Base-by-base conservation (phyloP, 169 alveolate genomes). In the Hepatocystis sp. region DNA sequence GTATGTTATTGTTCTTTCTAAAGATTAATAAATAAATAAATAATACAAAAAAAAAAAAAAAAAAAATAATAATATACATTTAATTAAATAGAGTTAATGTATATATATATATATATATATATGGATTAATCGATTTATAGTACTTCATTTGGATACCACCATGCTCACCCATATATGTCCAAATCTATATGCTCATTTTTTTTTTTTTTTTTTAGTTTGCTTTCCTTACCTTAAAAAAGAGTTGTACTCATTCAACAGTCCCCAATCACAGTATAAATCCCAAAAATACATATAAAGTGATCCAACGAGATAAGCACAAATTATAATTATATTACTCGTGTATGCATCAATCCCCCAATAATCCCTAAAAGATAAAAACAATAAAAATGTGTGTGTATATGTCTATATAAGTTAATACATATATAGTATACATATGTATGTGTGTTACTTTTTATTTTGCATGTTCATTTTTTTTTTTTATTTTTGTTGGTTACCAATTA, bases 261-360 rank as follows among this genome's bases (percentile, higher is more conserved):
- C 97, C 98, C 98, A 95, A 63, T 95, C 98, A 71, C 94, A 85
- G 67, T 90, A 91, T 46, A 85, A 81, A 44, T 95, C 98, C 98
- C 98, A 95, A 52, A 85, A 66, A 19, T 94, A 88, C 95, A 91
- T 94, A 84, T 88, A 94, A 15, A 93, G 60, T 0, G 98, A 92
- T 2, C 96, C 96, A 39, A 90, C 46, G 42, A 92, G 84, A 90
- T 95, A 95, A 11, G 92, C 90, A 32, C 93, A 42, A 32, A 94
- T 90, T 84, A 94, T 84, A 39, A 93, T 36, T 2, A 90, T 34
- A 32, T 90, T 53, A 58, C 93, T 66, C 27, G 88, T 86, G 32
- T 55, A 78, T 49, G 92, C 68, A 23, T 88, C 58, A n/a, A 58
- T 36, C 0, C 91, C 91, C 4, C 25, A 40, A 23, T 67, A 64